Conservation (phyloP, 164 flowering plant species). For the Stephania cephalantha region DNA sequence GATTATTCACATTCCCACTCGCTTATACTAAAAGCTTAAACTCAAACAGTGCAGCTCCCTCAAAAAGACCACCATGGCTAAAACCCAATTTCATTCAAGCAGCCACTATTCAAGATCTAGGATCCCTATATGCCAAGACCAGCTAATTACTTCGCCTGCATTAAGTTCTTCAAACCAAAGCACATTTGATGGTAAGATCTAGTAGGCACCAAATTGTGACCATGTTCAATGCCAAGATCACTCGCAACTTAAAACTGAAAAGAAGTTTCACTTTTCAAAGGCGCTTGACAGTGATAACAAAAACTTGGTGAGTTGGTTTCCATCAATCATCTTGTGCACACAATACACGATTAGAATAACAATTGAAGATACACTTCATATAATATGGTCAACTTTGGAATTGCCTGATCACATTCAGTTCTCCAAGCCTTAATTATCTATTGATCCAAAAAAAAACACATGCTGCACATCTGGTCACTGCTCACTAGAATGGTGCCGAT, state of each 20-base stretch:
- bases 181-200: neutral
- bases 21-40: neutral
- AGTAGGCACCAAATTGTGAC: neutral
- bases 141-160: neutral
- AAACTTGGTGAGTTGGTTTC: no score
- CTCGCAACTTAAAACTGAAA: neutral
- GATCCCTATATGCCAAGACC: neutral
- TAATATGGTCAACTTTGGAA: no score
- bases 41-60: neutral
- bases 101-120: neutral
- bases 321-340: no score
- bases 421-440: no score
- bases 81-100: neutral
- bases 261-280: neutral
- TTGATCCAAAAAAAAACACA: no score
- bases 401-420: no score
- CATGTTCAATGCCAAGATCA: neutral
- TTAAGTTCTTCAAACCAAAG: neutral
- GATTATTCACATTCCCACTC: neutral
- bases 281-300: neutral
- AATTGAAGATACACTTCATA: no score
- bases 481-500: no score
- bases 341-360: no score
- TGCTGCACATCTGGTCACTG: no score
- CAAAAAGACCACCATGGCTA: neutral